A percentile compares a stretch with the other conserved stretches of the same genome.
phyloP scores from a whole-genome alignment of 129 eudicot genomes.

The Chrysanthemum makinoi region DNA sequence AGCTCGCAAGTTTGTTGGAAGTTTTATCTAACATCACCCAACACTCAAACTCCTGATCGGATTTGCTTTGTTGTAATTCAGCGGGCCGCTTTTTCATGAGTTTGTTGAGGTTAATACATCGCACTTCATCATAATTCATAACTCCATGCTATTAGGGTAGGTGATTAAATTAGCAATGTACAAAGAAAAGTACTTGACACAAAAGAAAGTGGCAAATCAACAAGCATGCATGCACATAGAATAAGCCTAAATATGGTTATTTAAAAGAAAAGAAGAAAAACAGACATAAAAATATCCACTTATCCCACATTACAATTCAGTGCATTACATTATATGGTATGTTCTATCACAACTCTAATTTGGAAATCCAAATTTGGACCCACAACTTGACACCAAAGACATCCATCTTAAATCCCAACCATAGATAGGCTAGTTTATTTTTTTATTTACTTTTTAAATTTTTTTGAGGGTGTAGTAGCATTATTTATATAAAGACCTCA shows the following conservation, averaged over 20 bases:
- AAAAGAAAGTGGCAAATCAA: conserved; percentile 28
- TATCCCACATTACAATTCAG: conserved; percentile 35
- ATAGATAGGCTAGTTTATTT: conserved; percentile 8
- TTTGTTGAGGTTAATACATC: background rate
- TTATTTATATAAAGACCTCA: conserved; percentile 22
- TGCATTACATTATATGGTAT: conserved; percentile 23
- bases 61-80: background rate
- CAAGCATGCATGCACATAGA: conserved; percentile 28
- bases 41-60: background rate
- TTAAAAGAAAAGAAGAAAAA: conserved; percentile 25
- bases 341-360: conserved; percentile 21
- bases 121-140: background rate
- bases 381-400: conserved; percentile 25
- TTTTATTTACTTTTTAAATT: too few relatives aligned
- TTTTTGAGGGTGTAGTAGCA: background rate
- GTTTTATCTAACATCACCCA: too few relatives aligned
- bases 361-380: conserved; percentile 25
- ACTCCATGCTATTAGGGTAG: background rate
- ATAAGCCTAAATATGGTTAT: conserved; percentile 19
- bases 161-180: background rate
- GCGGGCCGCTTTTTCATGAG: too few relatives aligned
- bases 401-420: conserved; percentile 33
- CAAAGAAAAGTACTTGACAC: conserved; percentile 24
- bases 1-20: too few relatives aligned
- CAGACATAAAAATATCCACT: conserved; percentile 24